Evolutionary conservation across 208 protist species (phyloP).

Genomic region (Leptomonas pyrrhocoris): DNA sequence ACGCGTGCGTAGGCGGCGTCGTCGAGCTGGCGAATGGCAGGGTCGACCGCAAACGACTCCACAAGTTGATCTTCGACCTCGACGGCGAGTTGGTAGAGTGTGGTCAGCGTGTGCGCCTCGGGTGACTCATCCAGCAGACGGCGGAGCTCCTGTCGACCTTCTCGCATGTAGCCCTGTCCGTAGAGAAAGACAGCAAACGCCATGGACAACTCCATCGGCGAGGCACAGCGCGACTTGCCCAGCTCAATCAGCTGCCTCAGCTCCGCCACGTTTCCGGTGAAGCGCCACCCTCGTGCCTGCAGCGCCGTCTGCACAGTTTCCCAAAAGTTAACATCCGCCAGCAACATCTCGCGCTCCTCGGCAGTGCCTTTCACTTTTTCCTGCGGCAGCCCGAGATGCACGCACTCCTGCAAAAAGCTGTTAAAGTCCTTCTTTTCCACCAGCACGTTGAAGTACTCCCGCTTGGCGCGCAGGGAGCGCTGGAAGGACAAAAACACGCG

Average conservation of each 20-base stretch:
- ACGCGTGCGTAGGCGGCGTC: conserved; percentile 27
- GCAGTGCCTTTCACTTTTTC: conserved; percentile 5
- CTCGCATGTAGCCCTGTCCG: conserved; percentile 62
- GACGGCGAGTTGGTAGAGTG: conserved; percentile 53
- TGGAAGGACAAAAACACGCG: conserved; percentile 64
- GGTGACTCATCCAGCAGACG: conserved; percentile 52
- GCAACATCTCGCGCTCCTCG: conserved; percentile 27
- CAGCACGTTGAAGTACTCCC: conserved; percentile 73
- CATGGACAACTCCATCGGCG: conserved; percentile 47
- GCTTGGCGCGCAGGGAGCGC: conserved; percentile 39
- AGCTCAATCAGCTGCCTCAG: conserved; percentile 53
- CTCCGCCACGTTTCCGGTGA: conserved; percentile 35
- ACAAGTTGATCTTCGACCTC: conserved; percentile 80
- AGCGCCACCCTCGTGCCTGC: conserved; percentile 49
- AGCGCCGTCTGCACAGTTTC: conserved; percentile 63
- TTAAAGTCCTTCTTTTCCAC: conserved; percentile 46
- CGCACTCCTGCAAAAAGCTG: conserved; percentile 64
- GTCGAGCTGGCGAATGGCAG: conserved; percentile 37
- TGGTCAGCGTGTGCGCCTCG: conserved; percentile 50
- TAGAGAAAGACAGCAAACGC: conserved; percentile 72
- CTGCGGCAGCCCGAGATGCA: conserved; percentile 30
- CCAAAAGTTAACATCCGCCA: conserved; percentile 67
- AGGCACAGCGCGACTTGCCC: conserved; percentile 52
- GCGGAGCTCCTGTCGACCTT: conserved; percentile 49
- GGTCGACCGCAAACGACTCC: conserved; percentile 68